Evolutionary conservation across 208 protist species (phyloP), one percentile per base, ranked within the genome.

Genomic region (Leptomonas seymouri): DNA sequence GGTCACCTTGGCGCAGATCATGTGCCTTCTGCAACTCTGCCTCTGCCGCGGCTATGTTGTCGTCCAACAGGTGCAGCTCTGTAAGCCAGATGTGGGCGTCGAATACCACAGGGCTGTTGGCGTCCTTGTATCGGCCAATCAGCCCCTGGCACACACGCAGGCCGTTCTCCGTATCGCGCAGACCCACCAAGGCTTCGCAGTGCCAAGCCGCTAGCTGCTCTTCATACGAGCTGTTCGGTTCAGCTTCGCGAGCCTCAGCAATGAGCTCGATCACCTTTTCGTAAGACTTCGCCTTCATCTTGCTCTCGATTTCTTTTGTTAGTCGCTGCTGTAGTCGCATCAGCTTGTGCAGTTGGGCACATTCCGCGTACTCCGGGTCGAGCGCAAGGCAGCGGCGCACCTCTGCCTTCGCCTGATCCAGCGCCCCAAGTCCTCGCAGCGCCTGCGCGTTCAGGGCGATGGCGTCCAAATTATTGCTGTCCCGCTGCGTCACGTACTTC

Each of bases 331-430:
- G 88, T 57, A 76, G 73, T 14, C 90, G 88, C 15, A 96, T 75
- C 20, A 83, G 50, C 41, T 87, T 89, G 73, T 87, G 80, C 23
- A 94, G 59, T 6, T 18, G 56, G 21, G 90, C 90, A 64, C 93
- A 97, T 12, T 76, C 59, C 0, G 67, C 80, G 74, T 90, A 87
- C 81, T 97, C 91, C 14, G 91, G 93, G 71, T 97, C 91, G 15
- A 97, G 67, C 3, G 80, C 70, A 15, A 97, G 83, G 62, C 93
- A 97, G 53, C 83, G 81, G 3, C 80, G 84, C 55, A 95, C 63
- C 70, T 94, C 90, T 4, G 58, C 49, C 23, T 79, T 74, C 2
- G 91, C 86, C 59, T 91, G 81, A 15, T 93, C 90, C 15, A 91
- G 55, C 1, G 91, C 85, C 20, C 91, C 93, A 12, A 97, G 50